Conservation (phyloP, 176 grass and related monocot species). For the Raddia guianensis region DNA sequence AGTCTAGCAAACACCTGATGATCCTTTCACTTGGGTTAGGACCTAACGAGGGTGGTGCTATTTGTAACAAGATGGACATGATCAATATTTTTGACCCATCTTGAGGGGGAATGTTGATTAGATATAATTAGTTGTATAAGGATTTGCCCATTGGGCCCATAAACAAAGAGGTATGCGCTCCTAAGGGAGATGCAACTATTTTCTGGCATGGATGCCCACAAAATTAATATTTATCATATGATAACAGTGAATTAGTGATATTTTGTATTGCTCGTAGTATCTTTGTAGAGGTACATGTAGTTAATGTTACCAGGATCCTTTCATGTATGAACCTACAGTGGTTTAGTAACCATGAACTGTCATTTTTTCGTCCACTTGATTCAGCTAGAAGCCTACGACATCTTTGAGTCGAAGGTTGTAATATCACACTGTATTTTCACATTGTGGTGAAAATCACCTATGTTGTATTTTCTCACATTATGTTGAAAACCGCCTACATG, state of each 20-base stretch:
- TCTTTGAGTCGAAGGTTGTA: neutral
- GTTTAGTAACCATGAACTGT: conserved; percentile 14
- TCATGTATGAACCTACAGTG: conserved; percentile 2
- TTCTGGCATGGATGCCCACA: conserved; percentile 12
- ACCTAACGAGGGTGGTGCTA: too few relatives aligned
- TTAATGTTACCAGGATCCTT: neutral
- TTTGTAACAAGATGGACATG: too few relatives aligned
- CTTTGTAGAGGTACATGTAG: conserved; percentile 3
- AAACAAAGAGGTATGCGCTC: too few relatives aligned
- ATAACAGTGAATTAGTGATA: conserved; percentile 17
- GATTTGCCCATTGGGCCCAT: too few relatives aligned
- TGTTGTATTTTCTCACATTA: conserved; percentile 6
- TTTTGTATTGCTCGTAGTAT: neutral
- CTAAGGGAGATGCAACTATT: too few relatives aligned
- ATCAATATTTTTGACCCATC: too few relatives aligned
- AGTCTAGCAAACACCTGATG: too few relatives aligned
- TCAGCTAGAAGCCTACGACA: neutral
- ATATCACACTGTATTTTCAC: conserved; percentile 22
- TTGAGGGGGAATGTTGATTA: too few relatives aligned
- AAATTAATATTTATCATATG: conserved; percentile 17
- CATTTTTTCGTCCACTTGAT: conserved; percentile 24
- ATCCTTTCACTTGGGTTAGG: too few relatives aligned
- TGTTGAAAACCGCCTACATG: conserved; percentile 15
- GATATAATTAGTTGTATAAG: too few relatives aligned
- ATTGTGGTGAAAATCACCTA: neutral